Evolutionary conservation across 1,284 basidiomycete genomes (phyloP), one percentile per base, ranked within the genome.

Genomic region (Sutorius eximius): DNA sequence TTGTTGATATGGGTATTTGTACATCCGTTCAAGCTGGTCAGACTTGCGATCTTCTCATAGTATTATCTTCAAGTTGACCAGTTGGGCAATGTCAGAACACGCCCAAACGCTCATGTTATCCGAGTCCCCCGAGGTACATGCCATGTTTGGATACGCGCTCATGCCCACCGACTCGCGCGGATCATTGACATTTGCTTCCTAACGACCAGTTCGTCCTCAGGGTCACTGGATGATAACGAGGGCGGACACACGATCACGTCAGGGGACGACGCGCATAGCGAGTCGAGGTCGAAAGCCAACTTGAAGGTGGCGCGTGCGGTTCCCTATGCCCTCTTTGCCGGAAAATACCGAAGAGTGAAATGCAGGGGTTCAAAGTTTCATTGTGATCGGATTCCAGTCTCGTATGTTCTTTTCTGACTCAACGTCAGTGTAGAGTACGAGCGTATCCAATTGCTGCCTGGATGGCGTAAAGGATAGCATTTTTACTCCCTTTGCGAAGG

Each of bases 61-160:
- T 56, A 87, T 95, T 59, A 84, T 93, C 53, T n/a, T n/a, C n/a
- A n/a, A n/a, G n/a, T 77, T 96, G 57, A 96, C 94, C 0, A 95
- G 95, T 3, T 98, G 93, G 89, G 95, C 90, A 0, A 96, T 98
- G 93, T 90, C 90, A 4, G 87, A 91, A 40, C 95, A 98, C 62
- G 83, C 83, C 2, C 95, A 98, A 75, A 85, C 82, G 11, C 76
- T 95, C 50, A 87, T 86, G 83, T 78, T 95, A 45, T 92, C 91
- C 1, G 3, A 62, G 42, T 18, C 12, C 32, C 38, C 0, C 41
- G 48, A 91, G 87, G 88, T 96, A 3, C 94, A 97, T 65, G 79
- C 80, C 1, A 78, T 87, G 52, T 96, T 97, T 62, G 95, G 94
- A 13, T 82, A 87, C 63, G 88, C 90, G 0, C 82, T 98, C 15